Conservation (phyloP, 1,284 basidiomycete species). For the Marasmius tenuissimus region DNA sequence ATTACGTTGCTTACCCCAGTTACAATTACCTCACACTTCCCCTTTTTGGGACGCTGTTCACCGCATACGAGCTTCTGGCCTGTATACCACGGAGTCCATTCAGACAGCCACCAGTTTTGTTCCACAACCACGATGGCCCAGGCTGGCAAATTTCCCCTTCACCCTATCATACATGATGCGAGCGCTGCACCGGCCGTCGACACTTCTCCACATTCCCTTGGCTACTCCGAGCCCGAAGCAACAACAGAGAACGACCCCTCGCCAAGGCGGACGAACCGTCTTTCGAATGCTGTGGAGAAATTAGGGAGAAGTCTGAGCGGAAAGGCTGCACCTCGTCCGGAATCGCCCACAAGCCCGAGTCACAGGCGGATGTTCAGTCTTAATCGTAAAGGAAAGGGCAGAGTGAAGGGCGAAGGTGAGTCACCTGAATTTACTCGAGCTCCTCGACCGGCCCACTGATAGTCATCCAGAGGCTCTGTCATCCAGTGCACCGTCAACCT, state of each 20-base stretch:
- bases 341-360: slow-evolving; percentile 32
- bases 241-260: slow-evolving; percentile 19
- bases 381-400: slow-evolving; percentile 51
- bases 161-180: slow-evolving; percentile 22
- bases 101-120: not conserved
- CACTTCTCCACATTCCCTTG: slow-evolving; percentile 29
- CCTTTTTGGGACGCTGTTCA: not conserved
- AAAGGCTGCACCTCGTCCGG: slow-evolving; percentile 30
- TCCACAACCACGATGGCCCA: slow-evolving; percentile 12
- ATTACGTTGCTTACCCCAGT: not conserved
- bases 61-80: not conserved
- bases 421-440: not conserved
- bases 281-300: slow-evolving; percentile 46
- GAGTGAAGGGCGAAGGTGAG: slow-evolving; percentile 30
- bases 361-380: slow-evolving; percentile 57
- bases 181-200: slow-evolving; percentile 19
- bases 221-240: slow-evolving; percentile 12
- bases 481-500: slow-evolving; percentile 26
- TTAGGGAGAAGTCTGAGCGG: slow-evolving; percentile 54
- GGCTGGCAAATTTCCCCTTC: slow-evolving; percentile 19
- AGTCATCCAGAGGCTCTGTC: slow-evolving; percentile 14
- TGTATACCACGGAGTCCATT: not conserved
- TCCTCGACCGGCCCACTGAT: not conserved
- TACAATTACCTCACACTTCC: not conserved
- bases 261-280: slow-evolving; percentile 42